Evolutionary conservation across 2,329 filamentous ascomycete species (phyloP).

Genomic region (Ascochyta lentis): DNA sequence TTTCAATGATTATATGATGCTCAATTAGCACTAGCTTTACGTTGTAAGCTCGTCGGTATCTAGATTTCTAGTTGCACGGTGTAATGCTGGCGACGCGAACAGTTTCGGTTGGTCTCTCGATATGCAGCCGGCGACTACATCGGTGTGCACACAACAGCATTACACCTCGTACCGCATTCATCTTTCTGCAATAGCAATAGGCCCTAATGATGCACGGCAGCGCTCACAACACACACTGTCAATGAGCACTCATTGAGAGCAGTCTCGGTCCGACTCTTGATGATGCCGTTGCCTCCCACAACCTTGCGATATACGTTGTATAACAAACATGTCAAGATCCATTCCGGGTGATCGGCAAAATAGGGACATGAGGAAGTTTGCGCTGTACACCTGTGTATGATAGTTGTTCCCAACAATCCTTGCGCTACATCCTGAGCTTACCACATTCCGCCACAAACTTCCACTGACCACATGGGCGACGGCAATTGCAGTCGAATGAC

Average conservation of each 20-base stretch:
- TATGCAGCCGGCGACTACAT: not conserved
- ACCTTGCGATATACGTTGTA: slow-evolving; percentile 17
- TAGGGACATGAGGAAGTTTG: not conserved
- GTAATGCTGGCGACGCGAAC: not conserved
- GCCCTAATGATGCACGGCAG: not conserved
- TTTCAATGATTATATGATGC: no score
- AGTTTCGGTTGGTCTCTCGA: not conserved
- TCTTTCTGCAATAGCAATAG: not conserved
- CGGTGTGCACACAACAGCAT: not conserved
- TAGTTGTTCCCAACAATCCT: not conserved
- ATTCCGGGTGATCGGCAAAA: not conserved
- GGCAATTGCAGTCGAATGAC: not conserved
- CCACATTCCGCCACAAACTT: not conserved
- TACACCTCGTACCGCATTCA: not conserved
- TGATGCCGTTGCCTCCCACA: no score
- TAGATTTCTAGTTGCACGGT: not conserved
- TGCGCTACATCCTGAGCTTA: not conserved
- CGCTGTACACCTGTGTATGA: not conserved
- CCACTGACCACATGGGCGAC: not conserved
- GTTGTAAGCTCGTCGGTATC: no score
- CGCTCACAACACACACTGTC: not conserved
- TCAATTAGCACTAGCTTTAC: no score
- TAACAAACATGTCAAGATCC: slow-evolving; percentile 33
- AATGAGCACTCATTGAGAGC: not conserved
- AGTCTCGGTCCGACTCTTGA: not conserved